phyloP scores from a whole-genome alignment of 345 rosid genomes.

The Dovyalis caffra region DNA sequence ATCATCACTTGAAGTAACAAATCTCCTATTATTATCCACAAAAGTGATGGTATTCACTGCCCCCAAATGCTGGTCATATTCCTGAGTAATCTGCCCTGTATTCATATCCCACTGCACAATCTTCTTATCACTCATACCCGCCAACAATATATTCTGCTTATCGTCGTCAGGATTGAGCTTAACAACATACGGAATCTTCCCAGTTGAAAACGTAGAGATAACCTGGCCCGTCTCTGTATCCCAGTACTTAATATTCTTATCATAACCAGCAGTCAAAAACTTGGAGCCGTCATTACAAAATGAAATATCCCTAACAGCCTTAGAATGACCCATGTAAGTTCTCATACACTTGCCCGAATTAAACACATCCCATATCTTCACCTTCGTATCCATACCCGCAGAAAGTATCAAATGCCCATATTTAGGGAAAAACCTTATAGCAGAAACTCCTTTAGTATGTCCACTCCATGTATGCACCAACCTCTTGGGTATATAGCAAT shows the following conservation, averaged over 20 bases:
- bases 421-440: conserved; percentile 92
- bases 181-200: conserved; percentile 91
- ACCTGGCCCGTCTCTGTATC: conserved; percentile 96
- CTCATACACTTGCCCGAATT: conserved; percentile 98
- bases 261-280: conserved; percentile 92
- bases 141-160: conserved; percentile 91
- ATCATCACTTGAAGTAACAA: conserved; percentile 96
- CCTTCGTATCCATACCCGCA: conserved; percentile 94
- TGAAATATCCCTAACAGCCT: conserved; percentile 92
- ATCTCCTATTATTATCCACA: conserved; percentile 92
- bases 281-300: conserved; percentile 93
- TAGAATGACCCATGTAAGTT: conserved; percentile 96
- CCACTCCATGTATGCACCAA: conserved; percentile 31
- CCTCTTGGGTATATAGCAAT: conserved; percentile 52
- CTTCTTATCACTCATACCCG: conserved; percentile 99
- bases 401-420: conserved; percentile 97
- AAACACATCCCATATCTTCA: conserved; percentile 98
- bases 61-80: conserved; percentile 36
- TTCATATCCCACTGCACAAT: conserved; percentile 99
- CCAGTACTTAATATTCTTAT: conserved; percentile 96
- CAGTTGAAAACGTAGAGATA: conserved; percentile 82
- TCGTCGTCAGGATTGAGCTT: conserved; percentile 93
- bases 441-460: conserved; percentile 30
- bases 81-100: conserved; percentile 78
- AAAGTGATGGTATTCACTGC: conserved; percentile 93